These are phyloP conservation scores for Arthroderma sp. DNA, from an alignment of 2,329 filamentous ascomycete species.

Conservation along the genomic window DNA sequence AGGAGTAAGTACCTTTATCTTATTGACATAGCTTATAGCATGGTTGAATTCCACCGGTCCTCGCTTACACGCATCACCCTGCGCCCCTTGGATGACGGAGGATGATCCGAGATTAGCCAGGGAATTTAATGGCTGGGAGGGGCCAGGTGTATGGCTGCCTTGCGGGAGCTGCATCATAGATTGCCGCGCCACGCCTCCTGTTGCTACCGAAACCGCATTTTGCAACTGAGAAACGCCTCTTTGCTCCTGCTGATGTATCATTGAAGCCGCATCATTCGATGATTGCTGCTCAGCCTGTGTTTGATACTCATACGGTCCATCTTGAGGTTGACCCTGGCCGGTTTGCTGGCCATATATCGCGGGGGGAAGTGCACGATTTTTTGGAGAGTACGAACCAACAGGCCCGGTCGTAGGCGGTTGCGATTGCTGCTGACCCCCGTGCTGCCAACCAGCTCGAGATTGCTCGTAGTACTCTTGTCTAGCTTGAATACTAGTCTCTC, in stretches of 20 bases:
- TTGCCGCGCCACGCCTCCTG: conserved; percentile 33
- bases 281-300: conserved; percentile 34
- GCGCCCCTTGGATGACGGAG: conserved; percentile 44
- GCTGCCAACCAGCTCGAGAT: conserved; percentile 27
- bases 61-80: conserved; percentile 58
- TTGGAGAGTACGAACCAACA: conserved; percentile 29
- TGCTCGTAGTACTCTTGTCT: conserved; percentile 29
- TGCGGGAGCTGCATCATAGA: conserved; percentile 37
- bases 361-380: conserved; percentile 24
- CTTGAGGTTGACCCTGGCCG: conserved; percentile 27
- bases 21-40: conserved; percentile 98
- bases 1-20: conserved; percentile 71
- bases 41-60: conserved; percentile 98
- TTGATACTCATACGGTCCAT: conserved; percentile 31
- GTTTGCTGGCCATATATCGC: conserved; percentile 25
- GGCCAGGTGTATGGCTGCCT: conserved; percentile 29
- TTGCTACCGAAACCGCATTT: conserved; percentile 50
- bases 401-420: conserved; percentile 12
- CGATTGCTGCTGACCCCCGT: conserved; percentile 19
- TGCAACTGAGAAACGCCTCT: conserved; percentile 53
- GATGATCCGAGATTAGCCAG: conserved; percentile 46
- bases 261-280: conserved; percentile 30
- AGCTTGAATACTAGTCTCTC: conserved; percentile 10
- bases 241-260: conserved; percentile 51
- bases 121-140: conserved; percentile 42